A percentile compares a stretch with the other conserved stretches of the same genome.
These are phyloP conservation scores for Yarrowia porcina DNA, from an alignment of 805 yeast genomes.

Conservation along the genomic window DNA sequence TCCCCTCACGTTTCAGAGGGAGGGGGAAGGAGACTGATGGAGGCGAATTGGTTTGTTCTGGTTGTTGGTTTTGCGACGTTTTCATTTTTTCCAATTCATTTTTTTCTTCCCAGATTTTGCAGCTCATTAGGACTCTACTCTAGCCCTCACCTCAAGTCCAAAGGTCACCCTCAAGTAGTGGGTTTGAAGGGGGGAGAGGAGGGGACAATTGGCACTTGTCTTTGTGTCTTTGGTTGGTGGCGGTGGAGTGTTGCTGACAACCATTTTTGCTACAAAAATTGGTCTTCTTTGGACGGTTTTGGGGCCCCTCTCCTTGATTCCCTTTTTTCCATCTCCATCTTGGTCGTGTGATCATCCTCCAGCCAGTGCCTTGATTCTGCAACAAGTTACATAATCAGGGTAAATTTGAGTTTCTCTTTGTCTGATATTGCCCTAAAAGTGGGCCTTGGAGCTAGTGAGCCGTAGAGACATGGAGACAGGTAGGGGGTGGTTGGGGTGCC, in stretches of 20 bases:
- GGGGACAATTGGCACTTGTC: not conserved
- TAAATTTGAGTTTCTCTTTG: not conserved
- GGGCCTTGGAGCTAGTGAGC: not conserved
- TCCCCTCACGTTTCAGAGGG: constrained; percentile 17
- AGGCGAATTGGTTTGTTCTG: no score
- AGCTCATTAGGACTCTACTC: no score
- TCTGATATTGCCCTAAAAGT: not conserved
- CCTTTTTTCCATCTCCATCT: not conserved
- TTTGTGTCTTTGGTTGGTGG: not conserved
- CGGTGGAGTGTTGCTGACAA: no score
- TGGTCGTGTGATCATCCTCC: not conserved
- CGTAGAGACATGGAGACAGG: not conserved
- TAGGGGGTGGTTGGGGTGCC: no score
- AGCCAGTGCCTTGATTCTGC: constrained; percentile 20
- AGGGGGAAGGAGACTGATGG: not conserved
- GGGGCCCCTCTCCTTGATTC: no score
- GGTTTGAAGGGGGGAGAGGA: not conserved
- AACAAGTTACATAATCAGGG: constrained; percentile 20
- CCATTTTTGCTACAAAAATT: not conserved
- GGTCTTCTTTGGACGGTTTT: no score
- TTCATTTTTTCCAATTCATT: no score
- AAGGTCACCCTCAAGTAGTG: not conserved
- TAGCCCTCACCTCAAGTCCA: not conserved
- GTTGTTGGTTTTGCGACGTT: no score
- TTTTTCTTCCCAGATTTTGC: no score